Percentiles rank a stretch among this genome's conserved stretches.
phyloP scores from a whole-genome alignment of 768 basidiomycete species.

The Termitomyces sp. region DNA sequence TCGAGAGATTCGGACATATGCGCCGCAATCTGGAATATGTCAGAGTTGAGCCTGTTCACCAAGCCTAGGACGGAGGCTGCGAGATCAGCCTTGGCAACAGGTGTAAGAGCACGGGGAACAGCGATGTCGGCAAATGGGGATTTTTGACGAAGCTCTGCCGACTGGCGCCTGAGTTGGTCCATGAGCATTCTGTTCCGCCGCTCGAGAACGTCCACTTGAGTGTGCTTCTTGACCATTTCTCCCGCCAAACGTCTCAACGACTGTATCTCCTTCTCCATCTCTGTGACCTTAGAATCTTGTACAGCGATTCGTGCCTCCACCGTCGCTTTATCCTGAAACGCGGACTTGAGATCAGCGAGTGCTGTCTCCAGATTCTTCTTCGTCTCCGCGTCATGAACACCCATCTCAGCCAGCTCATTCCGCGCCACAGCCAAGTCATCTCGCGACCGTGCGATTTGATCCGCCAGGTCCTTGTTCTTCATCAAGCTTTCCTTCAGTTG shows the following conservation, averaged over 20 bases:
- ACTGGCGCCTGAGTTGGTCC: slow-evolving; percentile 33
- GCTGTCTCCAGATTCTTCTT: not conserved
- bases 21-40: slow-evolving; percentile 40
- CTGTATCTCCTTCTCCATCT: slow-evolving; percentile 15
- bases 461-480: not conserved
- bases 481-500: not conserved
- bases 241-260: slow-evolving; percentile 10
- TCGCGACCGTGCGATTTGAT: not conserved
- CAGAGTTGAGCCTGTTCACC: slow-evolving; percentile 34
- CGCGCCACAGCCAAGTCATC: not conserved
- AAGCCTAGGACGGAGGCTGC: slow-evolving; percentile 19
- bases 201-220: slow-evolving; percentile 24
- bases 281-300: slow-evolving; percentile 7
- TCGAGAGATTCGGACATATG: slow-evolving; percentile 34
- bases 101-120: not conserved
- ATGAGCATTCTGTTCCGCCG: slow-evolving; percentile 33
- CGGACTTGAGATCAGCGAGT: not conserved
- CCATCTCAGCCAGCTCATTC: not conserved
- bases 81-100: slow-evolving; percentile 8
- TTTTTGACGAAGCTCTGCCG: slow-evolving; percentile 25
- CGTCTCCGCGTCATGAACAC: not conserved
- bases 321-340: not conserved
- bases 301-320: not conserved
- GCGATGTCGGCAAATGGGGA: not conserved
- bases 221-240: slow-evolving; percentile 14